Evolutionary conservation across 768 basidiomycete genomes (phyloP).

Genomic region (Serendipita vermifera): DNA sequence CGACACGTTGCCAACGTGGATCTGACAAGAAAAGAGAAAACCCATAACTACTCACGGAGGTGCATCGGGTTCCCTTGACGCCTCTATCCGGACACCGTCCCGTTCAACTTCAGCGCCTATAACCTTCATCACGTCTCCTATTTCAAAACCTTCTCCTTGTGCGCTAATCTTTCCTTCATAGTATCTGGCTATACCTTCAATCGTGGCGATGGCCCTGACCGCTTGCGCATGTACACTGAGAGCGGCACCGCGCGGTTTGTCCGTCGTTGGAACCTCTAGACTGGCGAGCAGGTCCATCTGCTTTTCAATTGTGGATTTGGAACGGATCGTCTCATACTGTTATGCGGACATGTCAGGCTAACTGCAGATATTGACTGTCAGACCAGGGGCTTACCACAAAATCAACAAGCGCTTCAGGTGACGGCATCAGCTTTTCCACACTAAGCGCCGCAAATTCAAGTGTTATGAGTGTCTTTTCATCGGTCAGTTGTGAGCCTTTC

Average conservation of each 20-base stretch:
- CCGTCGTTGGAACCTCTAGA: constrained; percentile 23
- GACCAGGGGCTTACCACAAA: constrained; percentile 38
- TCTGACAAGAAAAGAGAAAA: neutral
- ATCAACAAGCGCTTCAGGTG: constrained; percentile 42
- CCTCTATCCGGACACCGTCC: constrained; percentile 37
- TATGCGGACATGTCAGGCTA: neutral
- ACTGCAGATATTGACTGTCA: neutral
- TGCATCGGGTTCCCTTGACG: constrained; percentile 22
- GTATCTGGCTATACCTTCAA: constrained; percentile 23
- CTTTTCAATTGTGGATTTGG: constrained; percentile 35
- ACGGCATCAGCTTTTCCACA: constrained; percentile 42
- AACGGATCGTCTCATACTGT: constrained; percentile 56
- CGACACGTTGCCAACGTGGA: constrained; percentile 24
- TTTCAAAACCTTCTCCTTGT: constrained; percentile 36
- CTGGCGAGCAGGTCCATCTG: constrained; percentile 34
- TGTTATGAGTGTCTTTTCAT: constrained; percentile 41
- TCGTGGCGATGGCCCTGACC: neutral
- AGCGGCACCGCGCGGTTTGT: constrained; percentile 20
- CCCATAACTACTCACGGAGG: constrained; percentile 33
- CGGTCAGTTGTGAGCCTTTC: neutral
- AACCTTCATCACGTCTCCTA: constrained; percentile 36
- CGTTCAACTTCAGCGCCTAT: constrained; percentile 49
- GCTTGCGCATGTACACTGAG: constrained; percentile 23
- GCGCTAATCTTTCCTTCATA: constrained; percentile 41
- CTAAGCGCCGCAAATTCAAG: constrained; percentile 40